Percentiles rank a stretch among this genome's conserved stretches.
These are phyloP conservation scores for Gracilaria domingensis DNA, from an alignment of 23 red algal species.

Conservation along the genomic window DNA sequence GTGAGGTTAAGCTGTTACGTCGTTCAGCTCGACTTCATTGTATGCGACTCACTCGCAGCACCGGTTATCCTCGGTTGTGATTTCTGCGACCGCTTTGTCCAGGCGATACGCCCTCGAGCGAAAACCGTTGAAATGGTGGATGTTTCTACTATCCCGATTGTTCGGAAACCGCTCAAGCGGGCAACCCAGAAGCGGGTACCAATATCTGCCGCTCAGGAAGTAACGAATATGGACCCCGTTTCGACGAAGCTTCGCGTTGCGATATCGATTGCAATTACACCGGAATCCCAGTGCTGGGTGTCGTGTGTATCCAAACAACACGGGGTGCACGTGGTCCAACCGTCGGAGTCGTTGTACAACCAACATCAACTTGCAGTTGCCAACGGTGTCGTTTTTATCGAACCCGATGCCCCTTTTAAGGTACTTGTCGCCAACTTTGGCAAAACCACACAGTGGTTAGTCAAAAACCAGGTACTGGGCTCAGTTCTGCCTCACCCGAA, in stretches of 20 bases:
- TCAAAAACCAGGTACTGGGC: constrained; percentile 8
- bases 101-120: background rate
- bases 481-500: constrained; percentile 15
- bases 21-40: background rate
- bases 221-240: background rate
- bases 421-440: constrained; percentile 44
- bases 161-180: background rate
- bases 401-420: background rate
- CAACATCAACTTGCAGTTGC: background rate
- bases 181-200: background rate
- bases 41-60: background rate
- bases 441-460: background rate
- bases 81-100: constrained; percentile 1
- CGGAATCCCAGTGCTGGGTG: background rate
- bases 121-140: background rate
- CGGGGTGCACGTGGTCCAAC: constrained; percentile 9
- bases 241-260: background rate
- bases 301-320: constrained; percentile 1
- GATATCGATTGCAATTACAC: background rate
- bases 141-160: background rate
- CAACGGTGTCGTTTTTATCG: constrained; percentile 17
- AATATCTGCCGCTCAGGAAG: background rate
- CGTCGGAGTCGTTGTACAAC: background rate
- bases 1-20: background rate
- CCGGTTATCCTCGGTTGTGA: constrained; percentile 20